A percentile compares a stretch with the other conserved stretches of the same genome.
These are phyloP conservation scores for Monosporascus sp. DNA, from an alignment of 2,329 filamentous ascomycete species.

Conservation along the genomic window DNA sequence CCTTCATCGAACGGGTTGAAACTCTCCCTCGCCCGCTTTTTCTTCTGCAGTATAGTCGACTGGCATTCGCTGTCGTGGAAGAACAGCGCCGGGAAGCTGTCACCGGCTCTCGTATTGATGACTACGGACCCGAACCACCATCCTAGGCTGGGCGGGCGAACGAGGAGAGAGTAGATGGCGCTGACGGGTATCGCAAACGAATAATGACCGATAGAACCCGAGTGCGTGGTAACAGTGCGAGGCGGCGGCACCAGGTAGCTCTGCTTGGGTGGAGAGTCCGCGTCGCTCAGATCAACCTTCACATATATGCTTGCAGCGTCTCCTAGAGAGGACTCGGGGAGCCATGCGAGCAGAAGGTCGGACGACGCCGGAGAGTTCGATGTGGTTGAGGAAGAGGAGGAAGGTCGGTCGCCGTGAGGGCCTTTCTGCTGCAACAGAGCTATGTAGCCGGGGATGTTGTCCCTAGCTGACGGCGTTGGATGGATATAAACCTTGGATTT, in stretches of 20 bases:
- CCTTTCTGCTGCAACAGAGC: conserved; percentile 88
- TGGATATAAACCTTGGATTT: conserved; percentile 99
- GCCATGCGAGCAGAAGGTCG: conserved; percentile 84
- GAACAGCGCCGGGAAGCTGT: conserved; percentile 92
- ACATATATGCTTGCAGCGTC: conserved; percentile 86
- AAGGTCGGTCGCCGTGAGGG: conserved; percentile 32
- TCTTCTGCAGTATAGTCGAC: conserved; percentile 90
- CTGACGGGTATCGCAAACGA: conserved; percentile 88
- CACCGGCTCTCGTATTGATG: conserved; percentile 84
- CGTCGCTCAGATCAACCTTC: conserved; percentile 86
- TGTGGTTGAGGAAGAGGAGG: conserved; percentile 38
- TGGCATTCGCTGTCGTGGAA: conserved; percentile 98
- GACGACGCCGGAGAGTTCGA: conserved; percentile 49
- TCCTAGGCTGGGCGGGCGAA: conserved; percentile 86
- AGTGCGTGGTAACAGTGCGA: conserved; percentile 75
- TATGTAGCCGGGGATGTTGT: conserved; percentile 93
- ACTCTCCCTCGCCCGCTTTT: conserved; percentile 73
- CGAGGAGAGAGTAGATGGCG: conserved; percentile 83
- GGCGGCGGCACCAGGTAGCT: conserved; percentile 88
- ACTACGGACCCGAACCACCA: conserved; percentile 99
- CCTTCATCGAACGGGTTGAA: conserved; percentile 87
- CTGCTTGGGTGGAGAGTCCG: conserved; percentile 74
- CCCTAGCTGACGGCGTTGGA: conserved; percentile 85
- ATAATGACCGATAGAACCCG: conserved; percentile 69
- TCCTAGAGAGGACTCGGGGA: conserved; percentile 83